Base-by-base conservation (phyloP, 2,329 filamentous ascomycete species). In the Aspergillus uvarum region DNA sequence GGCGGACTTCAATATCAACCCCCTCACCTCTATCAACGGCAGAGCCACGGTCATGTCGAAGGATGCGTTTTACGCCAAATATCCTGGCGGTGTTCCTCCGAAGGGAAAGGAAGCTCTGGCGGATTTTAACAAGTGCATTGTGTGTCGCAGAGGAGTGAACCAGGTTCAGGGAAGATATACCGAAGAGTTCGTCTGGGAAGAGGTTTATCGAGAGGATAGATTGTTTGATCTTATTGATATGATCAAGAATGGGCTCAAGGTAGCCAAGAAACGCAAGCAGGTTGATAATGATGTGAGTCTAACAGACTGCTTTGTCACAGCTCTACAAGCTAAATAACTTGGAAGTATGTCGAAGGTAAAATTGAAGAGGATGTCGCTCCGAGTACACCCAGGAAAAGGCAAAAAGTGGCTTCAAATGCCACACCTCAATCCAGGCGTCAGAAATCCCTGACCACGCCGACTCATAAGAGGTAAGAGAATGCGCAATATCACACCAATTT, bases 121-220 rank as follows among this genome's bases (percentile, higher is more conserved):
- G 55, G 89, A 93, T 67, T 87, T 86, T 72, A 92, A 91, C 64
- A 97, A 96, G 76, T 87, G 90, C 19, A 98, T 98, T 70, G 79
- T 98, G 52, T 98, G 95, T 71, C 88, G 93, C 54, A 83, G 94
- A 73, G 95, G 92, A 22, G 96, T 93, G 70, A 96, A 96, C 72
- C 90, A 91, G 12, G 83, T 92, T 60, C 96, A 93, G 24, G 89
- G 92, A 21, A 92, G 87, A 22, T 99, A 98, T 73, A 97, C 94
- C 0, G 87, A 95, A 14, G 92, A 97, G 68, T 96, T 99, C 66
- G 74, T 85, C 1, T 99, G 95, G 95, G 92, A 97, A 71, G 87
- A 96, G 48, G 77, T 96, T 2, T 96, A 91, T 68, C 81, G 80
- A 0, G 87, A 87, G n/a, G 81, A 81, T 32, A 80, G 89, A 63